Conservation (phyloP, 306 rosid species). For the Psophocarpus tetragonolobus region DNA sequence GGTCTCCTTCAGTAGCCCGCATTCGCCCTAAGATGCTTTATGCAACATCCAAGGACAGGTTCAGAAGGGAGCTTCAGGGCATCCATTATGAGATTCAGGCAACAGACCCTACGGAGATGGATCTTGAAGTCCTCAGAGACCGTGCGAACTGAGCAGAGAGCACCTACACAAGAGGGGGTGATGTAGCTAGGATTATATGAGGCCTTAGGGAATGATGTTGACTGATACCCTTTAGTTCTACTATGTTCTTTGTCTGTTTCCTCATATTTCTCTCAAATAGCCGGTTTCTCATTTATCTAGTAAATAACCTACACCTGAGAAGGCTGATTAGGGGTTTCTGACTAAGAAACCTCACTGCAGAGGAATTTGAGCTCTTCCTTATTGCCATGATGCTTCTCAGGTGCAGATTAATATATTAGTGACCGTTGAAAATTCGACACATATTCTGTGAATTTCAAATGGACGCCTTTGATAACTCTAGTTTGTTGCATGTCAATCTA, state of each 20-base stretch:
- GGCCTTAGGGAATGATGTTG: constrained; percentile 31
- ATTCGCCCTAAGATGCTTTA: constrained; percentile 86
- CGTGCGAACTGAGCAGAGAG: constrained; percentile 63
- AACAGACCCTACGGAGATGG: constrained; percentile 84
- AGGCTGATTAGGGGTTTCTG: constrained; percentile 62
- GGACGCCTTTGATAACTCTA: constrained; percentile 21
- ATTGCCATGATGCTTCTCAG: constrained; percentile 67
- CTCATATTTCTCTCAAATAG: constrained; percentile 22
- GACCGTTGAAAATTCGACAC: constrained; percentile 34
- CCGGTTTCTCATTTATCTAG: constrained; percentile 31
- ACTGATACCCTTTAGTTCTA: constrained; percentile 35
- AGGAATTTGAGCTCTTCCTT: constrained; percentile 53
- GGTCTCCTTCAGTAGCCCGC: constrained; percentile 78
- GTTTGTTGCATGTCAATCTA: background rate
- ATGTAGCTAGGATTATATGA: constrained; percentile 42
- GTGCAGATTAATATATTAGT: constrained; percentile 40
- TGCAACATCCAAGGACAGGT: constrained; percentile 81
- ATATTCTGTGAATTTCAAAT: constrained; percentile 21
- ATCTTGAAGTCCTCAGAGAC: constrained; percentile 73
- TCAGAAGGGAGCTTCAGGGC: constrained; percentile 78
- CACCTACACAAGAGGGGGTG: constrained; percentile 13
- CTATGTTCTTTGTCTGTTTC: constrained; percentile 35
- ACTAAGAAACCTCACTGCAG: constrained; percentile 42
- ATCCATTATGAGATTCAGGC: constrained; percentile 91
- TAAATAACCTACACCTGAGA: constrained; percentile 58